Conservation (phyloP, 352 stramenopile genomes). For the Pythium coloratum region DNA sequence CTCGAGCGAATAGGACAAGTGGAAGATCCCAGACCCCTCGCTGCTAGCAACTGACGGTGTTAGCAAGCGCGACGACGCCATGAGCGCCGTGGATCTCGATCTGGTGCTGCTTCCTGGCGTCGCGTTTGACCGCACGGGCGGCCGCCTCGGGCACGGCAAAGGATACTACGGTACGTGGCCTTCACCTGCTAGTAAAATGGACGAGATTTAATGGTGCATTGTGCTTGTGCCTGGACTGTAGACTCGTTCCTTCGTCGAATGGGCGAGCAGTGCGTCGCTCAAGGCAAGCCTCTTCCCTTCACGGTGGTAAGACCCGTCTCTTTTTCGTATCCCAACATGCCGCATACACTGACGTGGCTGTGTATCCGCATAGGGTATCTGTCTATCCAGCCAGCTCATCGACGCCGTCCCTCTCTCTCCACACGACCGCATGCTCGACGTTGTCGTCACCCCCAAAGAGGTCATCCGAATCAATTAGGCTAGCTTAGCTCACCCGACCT, state of each 20-base stretch:
- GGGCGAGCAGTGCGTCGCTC: constrained; percentile 41
- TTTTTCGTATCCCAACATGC: not conserved
- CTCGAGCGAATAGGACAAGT: constrained; percentile 66
- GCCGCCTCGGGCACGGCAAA: constrained; percentile 84
- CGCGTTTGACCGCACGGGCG: constrained; percentile 76
- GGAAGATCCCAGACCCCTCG: constrained; percentile 83
- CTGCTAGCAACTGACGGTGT: constrained; percentile 28
- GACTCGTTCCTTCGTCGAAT: constrained; percentile 76
- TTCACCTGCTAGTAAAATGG: not conserved
- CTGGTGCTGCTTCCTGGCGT: constrained; percentile 83
- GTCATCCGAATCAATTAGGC: constrained; percentile 33
- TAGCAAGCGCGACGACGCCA: constrained; percentile 38
- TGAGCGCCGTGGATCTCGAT: constrained; percentile 56
- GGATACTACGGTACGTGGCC: constrained; percentile 77
- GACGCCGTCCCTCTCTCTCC: constrained; percentile 57
- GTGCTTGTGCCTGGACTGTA: constrained; percentile 18
- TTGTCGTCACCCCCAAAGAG: constrained; percentile 65
- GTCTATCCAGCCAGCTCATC: constrained; percentile 57
- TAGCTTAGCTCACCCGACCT: constrained; percentile 1
- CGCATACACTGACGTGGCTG: not conserved
- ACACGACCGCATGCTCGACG: constrained; percentile 68
- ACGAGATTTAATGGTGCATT: no score
- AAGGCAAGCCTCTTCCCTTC: constrained; percentile 39
- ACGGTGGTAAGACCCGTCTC: constrained; percentile 50
- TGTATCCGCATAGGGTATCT: constrained; percentile 50